A percentile compares a stretch with the other conserved stretches of the same genome.
Conservation (phyloP, 208 protist species). For the Leishmania braziliensis region DNA sequence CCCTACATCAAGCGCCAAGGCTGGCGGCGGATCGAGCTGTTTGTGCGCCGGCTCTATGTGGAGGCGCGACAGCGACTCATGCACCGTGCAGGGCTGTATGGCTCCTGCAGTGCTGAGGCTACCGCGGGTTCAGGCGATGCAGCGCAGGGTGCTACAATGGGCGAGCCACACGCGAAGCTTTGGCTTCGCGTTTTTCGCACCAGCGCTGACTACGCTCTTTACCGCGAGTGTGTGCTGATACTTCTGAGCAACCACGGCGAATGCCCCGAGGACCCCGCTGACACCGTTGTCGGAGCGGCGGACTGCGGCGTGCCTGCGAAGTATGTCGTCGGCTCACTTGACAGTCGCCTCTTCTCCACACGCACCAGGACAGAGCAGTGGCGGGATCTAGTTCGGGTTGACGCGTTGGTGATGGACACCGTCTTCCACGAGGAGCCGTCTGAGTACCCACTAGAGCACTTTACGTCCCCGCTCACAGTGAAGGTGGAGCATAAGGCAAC, state of each 20-base stretch:
- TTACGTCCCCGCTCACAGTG: constrained; percentile 19
- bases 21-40: constrained; percentile 56
- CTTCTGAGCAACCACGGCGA: constrained; percentile 11
- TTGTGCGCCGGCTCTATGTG: constrained; percentile 57
- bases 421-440: constrained; percentile 22
- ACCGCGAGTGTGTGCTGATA: constrained; percentile 50
- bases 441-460: constrained; percentile 31
- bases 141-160: background rate
- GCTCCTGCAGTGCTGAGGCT: background rate
- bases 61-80: constrained; percentile 52
- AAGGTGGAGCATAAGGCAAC: constrained; percentile 12
- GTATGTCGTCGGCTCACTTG: constrained; percentile 15
- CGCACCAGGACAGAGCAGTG: constrained; percentile 24
- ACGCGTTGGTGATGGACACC: constrained; percentile 24
- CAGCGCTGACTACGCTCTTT: constrained; percentile 35
- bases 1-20: constrained; percentile 51
- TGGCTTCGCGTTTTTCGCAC: constrained; percentile 36
- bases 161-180: background rate
- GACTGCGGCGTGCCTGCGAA: constrained; percentile 5
- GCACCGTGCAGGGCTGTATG: constrained; percentile 7
- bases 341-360: constrained; percentile 15
- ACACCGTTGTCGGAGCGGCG: background rate
- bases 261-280: background rate
- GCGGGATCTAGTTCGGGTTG: constrained; percentile 30
- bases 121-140: background rate